These are phyloP conservation scores for Leishmania aethiopica DNA, from an alignment of 208 protist genomes.

Conservation along the genomic window DNA sequence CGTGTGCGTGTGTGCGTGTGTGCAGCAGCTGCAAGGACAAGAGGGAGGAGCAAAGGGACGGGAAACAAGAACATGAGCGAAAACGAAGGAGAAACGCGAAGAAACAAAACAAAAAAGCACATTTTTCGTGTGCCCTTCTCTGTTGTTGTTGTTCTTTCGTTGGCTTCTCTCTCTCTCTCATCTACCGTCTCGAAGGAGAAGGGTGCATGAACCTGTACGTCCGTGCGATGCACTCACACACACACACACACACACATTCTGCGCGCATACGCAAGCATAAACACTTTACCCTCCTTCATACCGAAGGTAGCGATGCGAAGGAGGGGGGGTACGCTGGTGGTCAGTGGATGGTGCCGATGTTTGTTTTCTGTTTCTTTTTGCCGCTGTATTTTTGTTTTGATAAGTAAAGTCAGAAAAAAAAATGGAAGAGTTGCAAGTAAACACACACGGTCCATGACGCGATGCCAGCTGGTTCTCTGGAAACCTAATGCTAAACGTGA, in stretches of 20 bases:
- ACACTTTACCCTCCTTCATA: not conserved
- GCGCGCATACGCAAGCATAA: not conserved
- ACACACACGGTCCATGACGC: not conserved
- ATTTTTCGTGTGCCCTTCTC: not conserved
- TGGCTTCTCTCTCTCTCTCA: not conserved
- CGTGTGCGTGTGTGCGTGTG: not conserved
- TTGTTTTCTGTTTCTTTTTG: not conserved
- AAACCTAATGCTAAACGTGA: not conserved
- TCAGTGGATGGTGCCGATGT: not conserved
- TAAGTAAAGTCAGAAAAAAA: not conserved
- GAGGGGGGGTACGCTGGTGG: not conserved
- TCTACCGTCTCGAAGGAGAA: not conserved
- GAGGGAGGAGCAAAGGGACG: not conserved
- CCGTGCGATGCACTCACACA: not conserved
- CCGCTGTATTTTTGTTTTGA: not conserved
- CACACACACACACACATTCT: not conserved
- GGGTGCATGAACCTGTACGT: not conserved
- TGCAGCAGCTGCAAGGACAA: not conserved
- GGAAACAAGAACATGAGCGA: not conserved
- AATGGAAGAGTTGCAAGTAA: not conserved
- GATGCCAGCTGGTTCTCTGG: not conserved
- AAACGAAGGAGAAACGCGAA: not conserved
- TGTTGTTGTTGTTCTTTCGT: not conserved
- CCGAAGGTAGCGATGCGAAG: not conserved
- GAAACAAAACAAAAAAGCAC: not conserved